Evolutionary conservation across 1,284 basidiomycete species (phyloP).

Genomic region (Trametes sp.): DNA sequence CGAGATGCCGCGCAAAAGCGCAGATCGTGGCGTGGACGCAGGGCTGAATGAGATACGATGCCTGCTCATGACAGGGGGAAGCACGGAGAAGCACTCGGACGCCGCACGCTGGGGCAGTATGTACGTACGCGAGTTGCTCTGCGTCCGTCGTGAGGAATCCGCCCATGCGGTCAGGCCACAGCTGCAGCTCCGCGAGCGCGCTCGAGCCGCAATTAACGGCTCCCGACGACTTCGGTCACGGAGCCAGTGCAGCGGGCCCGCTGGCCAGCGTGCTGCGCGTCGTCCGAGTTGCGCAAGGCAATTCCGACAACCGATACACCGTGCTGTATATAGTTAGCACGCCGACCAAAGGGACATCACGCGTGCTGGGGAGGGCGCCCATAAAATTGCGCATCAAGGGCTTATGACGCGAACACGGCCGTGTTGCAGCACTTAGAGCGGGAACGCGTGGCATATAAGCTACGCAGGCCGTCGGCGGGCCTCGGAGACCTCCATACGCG

Average conservation of each 20-base stretch:
- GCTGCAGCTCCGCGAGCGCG: neutral
- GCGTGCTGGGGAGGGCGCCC: neutral
- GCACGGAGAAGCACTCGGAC: neutral
- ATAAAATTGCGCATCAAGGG: neutral
- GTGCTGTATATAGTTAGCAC: constrained; percentile 1
- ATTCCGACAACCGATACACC: constrained; percentile 1
- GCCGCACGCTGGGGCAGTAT: neutral
- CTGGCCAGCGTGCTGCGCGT: neutral
- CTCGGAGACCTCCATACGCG: neutral
- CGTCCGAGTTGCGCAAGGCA: neutral
- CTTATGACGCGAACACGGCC: neutral
- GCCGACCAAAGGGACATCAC: constrained; percentile 2
- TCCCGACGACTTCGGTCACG: constrained; percentile 1
- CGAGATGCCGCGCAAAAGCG: neutral
- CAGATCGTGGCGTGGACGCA: constrained; percentile 6
- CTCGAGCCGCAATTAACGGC: neutral
- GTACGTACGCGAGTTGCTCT: neutral
- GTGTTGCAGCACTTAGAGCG: neutral
- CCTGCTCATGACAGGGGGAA: neutral
- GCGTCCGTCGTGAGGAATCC: neutral
- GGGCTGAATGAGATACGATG: constrained; percentile 4
- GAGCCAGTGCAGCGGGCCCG: neutral
- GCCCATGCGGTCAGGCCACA: neutral
- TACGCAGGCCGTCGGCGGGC: neutral
- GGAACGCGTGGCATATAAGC: neutral